Conservation (phyloP, 2,329 filamentous ascomycete species). For the Metarhizium brunneum region DNA sequence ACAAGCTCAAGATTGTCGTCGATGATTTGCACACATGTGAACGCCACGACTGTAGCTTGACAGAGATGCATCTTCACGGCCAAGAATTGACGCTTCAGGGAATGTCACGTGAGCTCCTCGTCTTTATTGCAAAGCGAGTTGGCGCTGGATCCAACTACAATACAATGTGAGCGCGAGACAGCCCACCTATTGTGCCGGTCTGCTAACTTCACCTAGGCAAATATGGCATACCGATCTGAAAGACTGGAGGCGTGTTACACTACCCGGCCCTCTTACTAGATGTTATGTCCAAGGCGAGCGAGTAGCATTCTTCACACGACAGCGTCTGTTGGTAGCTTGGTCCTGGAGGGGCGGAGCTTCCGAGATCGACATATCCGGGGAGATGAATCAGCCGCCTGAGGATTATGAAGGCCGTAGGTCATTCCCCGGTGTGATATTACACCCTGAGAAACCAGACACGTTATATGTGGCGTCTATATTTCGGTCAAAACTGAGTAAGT, state of each 20-base stretch:
- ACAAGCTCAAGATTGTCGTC: conserved; percentile 11
- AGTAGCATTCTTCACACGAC: conserved; percentile 12
- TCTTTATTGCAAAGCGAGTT: not conserved
- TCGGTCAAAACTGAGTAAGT: not conserved
- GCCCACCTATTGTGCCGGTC: not conserved
- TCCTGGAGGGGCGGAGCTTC: conserved; percentile 11
- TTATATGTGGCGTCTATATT: conserved; percentile 1
- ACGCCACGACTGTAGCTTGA: conserved; percentile 13
- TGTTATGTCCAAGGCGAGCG: conserved; percentile 12
- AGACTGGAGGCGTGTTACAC: conserved; percentile 11
- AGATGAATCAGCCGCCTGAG: not conserved
- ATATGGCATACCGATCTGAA: conserved; percentile 12
- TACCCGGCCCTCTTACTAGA: conserved; percentile 10
- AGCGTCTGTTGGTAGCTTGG: conserved; percentile 13
- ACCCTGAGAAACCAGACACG: not conserved
- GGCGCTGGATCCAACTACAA: not conserved
- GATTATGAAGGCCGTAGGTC: not conserved
- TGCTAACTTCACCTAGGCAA: conserved; percentile 6
- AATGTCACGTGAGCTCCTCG: conserved; percentile 8
- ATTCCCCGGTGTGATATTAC: conserved; percentile 3
- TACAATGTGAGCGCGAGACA: conserved; percentile 5
- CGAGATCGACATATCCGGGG: conserved; percentile 8
- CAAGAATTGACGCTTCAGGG: conserved; percentile 9
- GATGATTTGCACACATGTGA: conserved; percentile 13
- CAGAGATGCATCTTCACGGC: conserved; percentile 9